Evolutionary conservation across 1,284 basidiomycete species (phyloP).

Genomic region (Sporisorium reilianum): DNA sequence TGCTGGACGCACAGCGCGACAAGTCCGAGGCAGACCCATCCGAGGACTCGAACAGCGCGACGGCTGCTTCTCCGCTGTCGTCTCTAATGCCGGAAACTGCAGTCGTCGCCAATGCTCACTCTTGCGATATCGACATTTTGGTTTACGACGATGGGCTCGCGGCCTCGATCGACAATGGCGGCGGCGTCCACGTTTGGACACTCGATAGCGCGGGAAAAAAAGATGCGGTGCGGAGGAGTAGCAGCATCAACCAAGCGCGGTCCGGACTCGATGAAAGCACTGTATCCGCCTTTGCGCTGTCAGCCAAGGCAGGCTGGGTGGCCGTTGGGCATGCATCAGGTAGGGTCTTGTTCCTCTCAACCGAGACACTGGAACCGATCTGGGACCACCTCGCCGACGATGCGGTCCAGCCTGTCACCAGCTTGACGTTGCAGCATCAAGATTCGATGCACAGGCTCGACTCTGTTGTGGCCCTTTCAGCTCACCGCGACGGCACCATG

Average conservation of each 20-base stretch:
- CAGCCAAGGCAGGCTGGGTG: conserved; percentile 71
- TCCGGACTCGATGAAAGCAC: conserved; percentile 15
- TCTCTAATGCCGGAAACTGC: conserved; percentile 73
- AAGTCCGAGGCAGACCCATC: conserved; percentile 67
- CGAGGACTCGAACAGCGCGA: conserved; percentile 44
- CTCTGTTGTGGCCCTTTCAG: conserved; percentile 28
- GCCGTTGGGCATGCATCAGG: conserved; percentile 77
- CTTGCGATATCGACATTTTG: conserved; percentile 84
- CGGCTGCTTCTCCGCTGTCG: conserved; percentile 51
- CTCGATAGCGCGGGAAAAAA: conserved; percentile 1
- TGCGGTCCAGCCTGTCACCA: conserved; percentile 16
- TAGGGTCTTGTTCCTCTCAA: conserved; percentile 73
- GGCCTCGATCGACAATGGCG: conserved; percentile 81
- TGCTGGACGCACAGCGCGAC: conserved; percentile 83
- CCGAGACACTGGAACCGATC: conserved; percentile 24
- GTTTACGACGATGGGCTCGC: conserved; percentile 78
- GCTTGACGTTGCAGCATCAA: conserved; percentile 34
- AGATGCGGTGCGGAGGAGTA: conserved; percentile 7
- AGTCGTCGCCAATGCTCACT: conserved; percentile 80
- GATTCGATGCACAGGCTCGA: conserved; percentile 38
- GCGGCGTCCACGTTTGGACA: conserved; percentile 47
- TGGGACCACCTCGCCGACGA: conserved; percentile 20
- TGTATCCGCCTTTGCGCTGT: conserved; percentile 46
- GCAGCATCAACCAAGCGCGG: conserved; percentile 18
- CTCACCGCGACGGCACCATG: conserved; percentile 49